Evolutionary conservation across 495 filamentous ascomycete species (phyloP).

Genomic region (Chaetomidium leptoderma): DNA sequence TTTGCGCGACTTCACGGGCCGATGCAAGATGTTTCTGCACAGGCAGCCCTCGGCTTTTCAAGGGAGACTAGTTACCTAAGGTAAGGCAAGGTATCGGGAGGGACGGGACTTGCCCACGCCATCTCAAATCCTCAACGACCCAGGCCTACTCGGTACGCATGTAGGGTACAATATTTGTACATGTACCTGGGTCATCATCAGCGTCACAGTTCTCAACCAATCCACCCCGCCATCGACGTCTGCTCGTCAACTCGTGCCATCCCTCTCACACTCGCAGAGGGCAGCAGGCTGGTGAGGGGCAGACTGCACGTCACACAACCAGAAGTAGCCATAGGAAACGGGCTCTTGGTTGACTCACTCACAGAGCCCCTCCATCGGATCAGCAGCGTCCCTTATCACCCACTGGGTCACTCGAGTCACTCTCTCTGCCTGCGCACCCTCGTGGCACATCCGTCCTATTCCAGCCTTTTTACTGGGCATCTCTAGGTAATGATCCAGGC

Average conservation of each 20-base stretch:
- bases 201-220: constrained; percentile 3
- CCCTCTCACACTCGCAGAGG: neutral
- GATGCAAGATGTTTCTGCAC: no score
- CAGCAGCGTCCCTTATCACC: constrained; percentile 13
- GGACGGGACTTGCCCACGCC: no score
- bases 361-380: constrained; percentile 24
- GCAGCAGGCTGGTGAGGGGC: constrained; percentile 11
- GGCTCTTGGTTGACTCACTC: constrained; percentile 18
- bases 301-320: constrained; percentile 12
- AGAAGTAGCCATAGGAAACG: neutral
- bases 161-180: no score
- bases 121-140: no score
- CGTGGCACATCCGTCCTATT: constrained; percentile 12
- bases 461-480: neutral
- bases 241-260: neutral
- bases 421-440: neutral
- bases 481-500: neutral
- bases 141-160: no score
- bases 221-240: constrained; percentile 8
- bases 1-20: neutral
- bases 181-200: no score
- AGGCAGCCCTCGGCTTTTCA: no score
- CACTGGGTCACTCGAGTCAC: neutral
- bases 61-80: no score
- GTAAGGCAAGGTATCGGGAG: no score